A percentile compares a stretch with the other conserved stretches of the same genome.
phyloP scores from a whole-genome alignment of 1,139 yeast species.

The Candida tropicalis region DNA sequence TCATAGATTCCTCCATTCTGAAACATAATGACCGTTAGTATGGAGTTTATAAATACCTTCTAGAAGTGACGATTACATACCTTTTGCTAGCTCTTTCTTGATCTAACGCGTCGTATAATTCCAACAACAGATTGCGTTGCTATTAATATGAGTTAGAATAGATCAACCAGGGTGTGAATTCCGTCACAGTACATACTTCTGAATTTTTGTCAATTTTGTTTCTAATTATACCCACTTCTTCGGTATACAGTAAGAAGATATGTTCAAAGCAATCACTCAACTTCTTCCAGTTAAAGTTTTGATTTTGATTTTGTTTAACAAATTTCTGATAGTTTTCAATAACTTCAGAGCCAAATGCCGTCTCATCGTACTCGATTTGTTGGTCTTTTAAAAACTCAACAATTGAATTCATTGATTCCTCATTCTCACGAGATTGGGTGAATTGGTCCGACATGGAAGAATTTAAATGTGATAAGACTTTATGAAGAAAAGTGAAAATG shows the following conservation, averaged over 20 bases:
- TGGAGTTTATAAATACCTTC: too few species aligned
- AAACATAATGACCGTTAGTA: not conserved
- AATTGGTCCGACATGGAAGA: not conserved
- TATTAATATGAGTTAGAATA: conserved; percentile 4
- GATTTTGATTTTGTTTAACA: conserved; percentile 1
- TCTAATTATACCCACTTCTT: conserved; percentile 18
- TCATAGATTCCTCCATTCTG: conserved; percentile 21
- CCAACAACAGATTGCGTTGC: conserved; percentile 23
- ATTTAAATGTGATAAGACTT: too few species aligned
- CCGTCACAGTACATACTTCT: conserved; percentile 22
- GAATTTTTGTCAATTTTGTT: conserved; percentile 21
- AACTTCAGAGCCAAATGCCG: not conserved
- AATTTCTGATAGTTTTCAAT: not conserved
- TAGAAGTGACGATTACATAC: conserved; percentile 11
- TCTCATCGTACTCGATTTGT: not conserved
- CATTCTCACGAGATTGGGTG: not conserved
- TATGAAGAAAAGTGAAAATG: not conserved
- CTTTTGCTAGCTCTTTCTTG: conserved; percentile 23
- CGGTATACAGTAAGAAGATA: conserved; percentile 21
- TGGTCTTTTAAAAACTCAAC: conserved; percentile 6
- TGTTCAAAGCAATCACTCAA: conserved; percentile 20
- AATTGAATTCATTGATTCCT: conserved; percentile 6
- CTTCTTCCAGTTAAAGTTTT: conserved; percentile 20
- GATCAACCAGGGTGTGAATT: too few species aligned
- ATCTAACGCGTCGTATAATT: conserved; percentile 23